Evolutionary conservation across 345 rosid genomes (phyloP).

Genomic region (Odontarrhena argentea): DNA sequence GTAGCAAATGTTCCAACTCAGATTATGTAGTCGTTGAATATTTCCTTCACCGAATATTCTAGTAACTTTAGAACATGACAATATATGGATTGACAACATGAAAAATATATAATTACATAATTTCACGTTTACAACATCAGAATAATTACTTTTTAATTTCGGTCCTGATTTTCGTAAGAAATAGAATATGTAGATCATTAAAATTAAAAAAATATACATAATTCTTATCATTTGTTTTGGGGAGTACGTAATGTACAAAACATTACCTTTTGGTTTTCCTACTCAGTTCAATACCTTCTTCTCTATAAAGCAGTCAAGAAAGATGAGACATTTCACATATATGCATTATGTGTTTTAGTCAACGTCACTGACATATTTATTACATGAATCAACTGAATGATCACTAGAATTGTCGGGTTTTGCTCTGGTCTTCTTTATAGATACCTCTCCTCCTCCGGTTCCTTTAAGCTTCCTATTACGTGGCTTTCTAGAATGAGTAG

Average conservation of each 20-base stretch:
- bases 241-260: too few relatives aligned
- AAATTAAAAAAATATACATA: too few relatives aligned
- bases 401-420: constrained; percentile 25
- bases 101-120: too few relatives aligned
- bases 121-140: too few relatives aligned
- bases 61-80: too few relatives aligned
- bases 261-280: constrained; percentile 6
- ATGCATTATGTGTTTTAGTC: constrained; percentile 23
- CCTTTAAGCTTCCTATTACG: constrained; percentile 42
- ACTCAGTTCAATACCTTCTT: neutral
- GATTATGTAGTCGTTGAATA: too few relatives aligned
- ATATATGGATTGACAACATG: too few relatives aligned
- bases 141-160: too few relatives aligned
- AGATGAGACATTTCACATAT: constrained; percentile 11
- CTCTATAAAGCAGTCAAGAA: constrained; percentile 18
- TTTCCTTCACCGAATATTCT: too few relatives aligned
- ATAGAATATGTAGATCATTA: neutral
- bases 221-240: too few relatives aligned
- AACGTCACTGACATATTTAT: constrained; percentile 30
- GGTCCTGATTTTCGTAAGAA: constrained; percentile 37
- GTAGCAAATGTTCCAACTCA: too few relatives aligned
- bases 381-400: constrained; percentile 21
- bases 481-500: constrained; percentile 26
- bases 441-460: constrained; percentile 39
- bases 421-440: constrained; percentile 31